Evolutionary conservation across 2,329 filamentous ascomycete species (phyloP), one percentile per base, ranked within the genome.

Genomic region (Neofusicoccum ribis): DNA sequence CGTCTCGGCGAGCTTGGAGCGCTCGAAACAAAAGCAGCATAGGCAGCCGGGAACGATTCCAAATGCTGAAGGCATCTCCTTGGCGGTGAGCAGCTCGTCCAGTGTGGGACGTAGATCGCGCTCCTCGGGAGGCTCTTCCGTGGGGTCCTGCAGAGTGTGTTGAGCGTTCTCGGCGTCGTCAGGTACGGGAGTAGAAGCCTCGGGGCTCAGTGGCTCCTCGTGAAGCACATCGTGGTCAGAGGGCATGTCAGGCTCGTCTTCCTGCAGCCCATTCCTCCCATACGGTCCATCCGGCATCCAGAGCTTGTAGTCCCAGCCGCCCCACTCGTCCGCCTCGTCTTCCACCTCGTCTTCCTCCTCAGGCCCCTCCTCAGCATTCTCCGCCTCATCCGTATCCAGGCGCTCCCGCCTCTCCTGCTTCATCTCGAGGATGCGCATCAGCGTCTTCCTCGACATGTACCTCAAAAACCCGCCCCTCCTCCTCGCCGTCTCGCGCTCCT

Each of bases 401-500:
- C 15, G 17, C 46, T 50, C 47, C 23, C 23, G 14, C 12, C 23
- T 31, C 27, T 34, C 27, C 23, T 15, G 11, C 47, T 50, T 50
- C 47, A 50, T 50, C 47, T 50, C 27, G 4, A 50, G 12, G 8
- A 50, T 12, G 9, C 47, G 47, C 47, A 50, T 50, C 23, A 50
- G 14, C 12, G 47, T 50, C 14, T 27, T 34, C 47, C 27, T 5
- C 14, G 47, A 50, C 47, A 77, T 80, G 69, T 80, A 85, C 6
- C 81, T 73, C 73, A 83, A 80, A 66, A 83, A 85, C 1, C 78
- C 81, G 15, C 76, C 79, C 59, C 79, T 77, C 20, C 81, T 75
- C 72, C 79, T 78, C 63, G 78, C 73, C 0, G 75, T 79, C 64
- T 81, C 79, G 46, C 78, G 71, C 11, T 78, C 72, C 66, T 85